phyloP scores from a whole-genome alignment of 2,329 filamentous ascomycete genomes.

The Truncatella angustata region DNA sequence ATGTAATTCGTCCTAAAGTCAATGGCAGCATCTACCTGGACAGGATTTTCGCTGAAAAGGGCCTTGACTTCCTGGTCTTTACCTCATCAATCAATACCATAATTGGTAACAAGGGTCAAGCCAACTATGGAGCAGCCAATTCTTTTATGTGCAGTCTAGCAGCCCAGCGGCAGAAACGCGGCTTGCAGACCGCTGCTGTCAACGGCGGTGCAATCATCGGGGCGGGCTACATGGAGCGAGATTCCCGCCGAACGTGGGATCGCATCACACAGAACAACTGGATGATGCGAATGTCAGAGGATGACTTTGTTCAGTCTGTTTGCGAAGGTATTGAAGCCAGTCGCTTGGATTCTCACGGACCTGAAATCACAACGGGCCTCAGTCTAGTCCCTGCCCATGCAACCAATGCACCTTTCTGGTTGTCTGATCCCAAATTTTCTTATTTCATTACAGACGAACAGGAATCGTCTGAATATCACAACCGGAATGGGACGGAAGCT shows the following conservation, averaged over 20 bases:
- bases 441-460: slow-evolving; percentile 12
- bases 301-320: slow-evolving; percentile 1
- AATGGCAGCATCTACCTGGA: slow-evolving; percentile 25
- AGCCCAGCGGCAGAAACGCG: slow-evolving; percentile 12
- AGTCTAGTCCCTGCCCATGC: slow-evolving; percentile 5
- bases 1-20: slow-evolving; percentile 22
- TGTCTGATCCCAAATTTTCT: slow-evolving; percentile 16
- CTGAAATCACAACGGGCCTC: slow-evolving; percentile 16
- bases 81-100: too few relatives aligned
- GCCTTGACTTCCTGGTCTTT: slow-evolving; percentile 29
- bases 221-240: slow-evolving; percentile 15
- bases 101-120: too few relatives aligned
- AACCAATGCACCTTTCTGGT: slow-evolving; percentile 13
- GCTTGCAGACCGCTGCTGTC: slow-evolving; percentile 42
- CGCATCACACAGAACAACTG: background rate
- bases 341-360: slow-evolving; percentile 12
- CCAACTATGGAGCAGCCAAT: background rate
- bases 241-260: background rate
- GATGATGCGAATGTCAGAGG: background rate
- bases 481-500: background rate
- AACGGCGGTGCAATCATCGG: slow-evolving; percentile 26
- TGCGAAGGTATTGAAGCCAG: slow-evolving; percentile 13
- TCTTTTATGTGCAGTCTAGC: slow-evolving; percentile 10
- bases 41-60: slow-evolving; percentile 11
- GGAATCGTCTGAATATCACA: background rate